Percentiles rank a stretch among this genome's conserved stretches.
These are phyloP conservation scores for Eurotiales sp. DNA, from an alignment of 2,329 filamentous ascomycete genomes.

Conservation along the genomic window DNA sequence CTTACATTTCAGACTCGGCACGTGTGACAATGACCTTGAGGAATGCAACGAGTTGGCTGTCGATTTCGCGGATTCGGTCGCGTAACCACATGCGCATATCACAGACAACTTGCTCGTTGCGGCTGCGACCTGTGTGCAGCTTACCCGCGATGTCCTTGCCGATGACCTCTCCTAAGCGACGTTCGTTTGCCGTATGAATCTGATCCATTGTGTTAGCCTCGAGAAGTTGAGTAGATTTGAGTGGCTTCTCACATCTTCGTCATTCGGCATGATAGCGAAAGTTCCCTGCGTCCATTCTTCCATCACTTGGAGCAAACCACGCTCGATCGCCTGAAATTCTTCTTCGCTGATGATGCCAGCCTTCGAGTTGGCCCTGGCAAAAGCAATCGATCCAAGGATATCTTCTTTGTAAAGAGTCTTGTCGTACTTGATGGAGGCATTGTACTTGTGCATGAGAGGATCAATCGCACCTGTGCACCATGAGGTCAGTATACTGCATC, in stretches of 20 bases:
- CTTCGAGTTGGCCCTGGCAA: slow-evolving; percentile 73
- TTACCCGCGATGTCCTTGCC: slow-evolving; percentile 82
- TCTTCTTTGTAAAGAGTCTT: slow-evolving; percentile 73
- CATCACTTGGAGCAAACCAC: slow-evolving; percentile 59
- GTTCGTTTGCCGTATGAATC: slow-evolving; percentile 68
- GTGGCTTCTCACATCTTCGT: slow-evolving; percentile 41
- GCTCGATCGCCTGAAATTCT: slow-evolving; percentile 71
- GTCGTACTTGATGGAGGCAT: slow-evolving; percentile 75
- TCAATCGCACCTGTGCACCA: slow-evolving; percentile 64
- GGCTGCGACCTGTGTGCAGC: slow-evolving; percentile 79
- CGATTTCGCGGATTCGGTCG: slow-evolving; percentile 67
- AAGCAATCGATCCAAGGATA: slow-evolving; percentile 75
- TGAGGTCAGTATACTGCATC: slow-evolving; percentile 2
- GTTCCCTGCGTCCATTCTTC: slow-evolving; percentile 39
- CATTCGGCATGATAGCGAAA: slow-evolving; percentile 36
- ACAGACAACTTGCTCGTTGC: slow-evolving; percentile 85
- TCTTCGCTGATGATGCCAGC: slow-evolving; percentile 66
- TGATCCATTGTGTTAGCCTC: slow-evolving; percentile 10
- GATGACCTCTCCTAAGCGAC: slow-evolving; percentile 74
- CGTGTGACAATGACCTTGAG: slow-evolving; percentile 64
- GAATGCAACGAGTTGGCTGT: slow-evolving; percentile 64
- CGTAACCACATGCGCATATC: slow-evolving; percentile 88
- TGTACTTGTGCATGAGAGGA: slow-evolving; percentile 81
- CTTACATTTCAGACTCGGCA: slow-evolving; percentile 64
- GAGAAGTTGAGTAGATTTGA: background rate